Evolutionary conservation across 768 basidiomycete species (phyloP).

Genomic region (Phylloporus sp.): DNA sequence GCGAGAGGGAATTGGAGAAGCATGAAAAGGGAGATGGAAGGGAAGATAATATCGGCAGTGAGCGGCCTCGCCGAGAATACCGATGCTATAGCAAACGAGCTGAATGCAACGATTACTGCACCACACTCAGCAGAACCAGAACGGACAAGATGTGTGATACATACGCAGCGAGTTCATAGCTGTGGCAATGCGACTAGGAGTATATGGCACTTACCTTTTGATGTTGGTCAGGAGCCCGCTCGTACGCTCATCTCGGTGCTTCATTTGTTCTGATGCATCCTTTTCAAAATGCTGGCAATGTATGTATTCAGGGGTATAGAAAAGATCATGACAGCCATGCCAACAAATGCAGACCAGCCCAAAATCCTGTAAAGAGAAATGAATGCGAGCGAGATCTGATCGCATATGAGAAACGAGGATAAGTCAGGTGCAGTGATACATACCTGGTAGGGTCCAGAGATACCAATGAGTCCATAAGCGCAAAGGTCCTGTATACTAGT

Average conservation of each 20-base stretch:
- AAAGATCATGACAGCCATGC: constrained; percentile 84
- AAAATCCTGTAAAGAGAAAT: constrained; percentile 85
- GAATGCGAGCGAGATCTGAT: constrained; percentile 81
- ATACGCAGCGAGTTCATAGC: constrained; percentile 56
- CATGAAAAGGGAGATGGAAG: constrained; percentile 90
- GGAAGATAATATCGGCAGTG: constrained; percentile 91
- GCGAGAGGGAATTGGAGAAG: constrained; percentile 82
- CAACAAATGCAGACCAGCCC: constrained; percentile 85
- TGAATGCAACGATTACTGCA: constrained; percentile 70
- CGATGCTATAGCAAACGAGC: constrained; percentile 76
- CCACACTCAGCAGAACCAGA: neutral
- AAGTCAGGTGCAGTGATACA: neutral
- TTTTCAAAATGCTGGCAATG: constrained; percentile 67
- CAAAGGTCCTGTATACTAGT: constrained; percentile 77
- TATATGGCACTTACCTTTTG: constrained; percentile 49
- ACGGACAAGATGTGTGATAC: constrained; percentile 1
- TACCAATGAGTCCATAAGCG: constrained; percentile 76
- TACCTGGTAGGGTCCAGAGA: constrained; percentile 86
- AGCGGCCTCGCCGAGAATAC: constrained; percentile 59
- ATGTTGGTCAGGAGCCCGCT: constrained; percentile 92
- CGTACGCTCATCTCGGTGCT: constrained; percentile 86
- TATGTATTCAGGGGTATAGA: constrained; percentile 72
- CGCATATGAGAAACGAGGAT: neutral
- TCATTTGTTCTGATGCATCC: constrained; percentile 91
- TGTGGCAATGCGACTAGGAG: constrained; percentile 53